Base-by-base conservation (phyloP, 2,329 filamentous ascomycete genomes). In the Achaetomium macrosporum region DNA sequence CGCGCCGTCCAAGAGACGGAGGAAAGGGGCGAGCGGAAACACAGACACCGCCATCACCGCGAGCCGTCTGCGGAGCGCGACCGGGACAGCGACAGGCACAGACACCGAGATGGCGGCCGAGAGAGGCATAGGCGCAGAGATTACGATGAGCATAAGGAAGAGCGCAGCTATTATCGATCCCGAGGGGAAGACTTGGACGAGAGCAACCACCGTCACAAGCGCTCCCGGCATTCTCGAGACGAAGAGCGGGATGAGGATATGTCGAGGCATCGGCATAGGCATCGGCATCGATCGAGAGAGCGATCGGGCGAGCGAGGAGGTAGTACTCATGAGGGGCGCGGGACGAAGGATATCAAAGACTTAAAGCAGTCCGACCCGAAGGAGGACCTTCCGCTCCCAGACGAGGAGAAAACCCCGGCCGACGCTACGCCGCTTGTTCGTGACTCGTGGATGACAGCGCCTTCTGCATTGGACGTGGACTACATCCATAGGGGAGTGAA, bases 391-490 rank as follows among this genome's bases (percentile, higher is more conserved):
- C 76, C 77, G 2, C 59, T 76, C 4, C 77, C 76, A 1, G 72
- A 81, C 35, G 77, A 81, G 19, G 75, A 77, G 57, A 71, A 73
- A 33, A 52, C 59, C 5, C 55, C 69, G 3, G 54, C 63, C 3
- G 60, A 62, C 57, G 62, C 57, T 59, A 68, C 65, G 54, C 65
- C 69, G 1, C 63, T 84, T 31, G 78, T 84, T 60, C 82, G 95
- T 58, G 93, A 97, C 68, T 82, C 87, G 0, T 99, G 95, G 91
- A 99, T 99, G 93, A 85, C 90, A 55, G 86, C 86, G 0, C 90
- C 92, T 0, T 88, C 88, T 0, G 83, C 85, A 0, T 71, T 95
- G 35, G 85, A 91, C 49, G 76, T 97, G 53, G 91, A 97, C 65
- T 96, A 95, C 66, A 78, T 90, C 47, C 80, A 88, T 64, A 76